A percentile compares a stretch with the other conserved stretches of the same genome.
phyloP scores from a whole-genome alignment of 2,329 filamentous ascomycete species.

The Emericellopsis cladophorae region DNA sequence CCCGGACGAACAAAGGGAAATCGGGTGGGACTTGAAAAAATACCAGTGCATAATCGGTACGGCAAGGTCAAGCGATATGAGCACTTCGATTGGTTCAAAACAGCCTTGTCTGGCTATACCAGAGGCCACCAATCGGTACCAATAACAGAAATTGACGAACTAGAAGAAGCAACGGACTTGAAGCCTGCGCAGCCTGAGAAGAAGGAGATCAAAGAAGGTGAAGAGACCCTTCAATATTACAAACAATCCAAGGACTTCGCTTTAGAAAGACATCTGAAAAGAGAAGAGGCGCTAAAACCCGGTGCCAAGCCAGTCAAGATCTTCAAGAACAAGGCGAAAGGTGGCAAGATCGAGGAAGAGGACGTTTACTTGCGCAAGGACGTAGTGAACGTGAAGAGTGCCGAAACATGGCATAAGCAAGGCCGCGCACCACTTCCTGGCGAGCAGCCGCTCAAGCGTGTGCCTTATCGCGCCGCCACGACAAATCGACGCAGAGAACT shows the following conservation, averaged over 20 bases:
- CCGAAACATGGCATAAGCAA: constrained; percentile 97
- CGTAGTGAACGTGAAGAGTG: constrained; percentile 74
- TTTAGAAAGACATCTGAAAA: constrained; percentile 72
- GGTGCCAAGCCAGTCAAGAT: constrained; percentile 56
- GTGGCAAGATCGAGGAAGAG: constrained; percentile 59
- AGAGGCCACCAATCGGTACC: constrained; percentile 34
- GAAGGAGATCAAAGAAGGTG: constrained; percentile 60
- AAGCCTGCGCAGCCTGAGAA: constrained; percentile 60
- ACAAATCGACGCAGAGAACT: constrained; percentile 78
- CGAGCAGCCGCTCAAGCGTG: constrained; percentile 67
- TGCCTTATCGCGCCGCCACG: constrained; percentile 85
- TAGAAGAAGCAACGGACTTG: constrained; percentile 69
- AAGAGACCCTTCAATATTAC: constrained; percentile 78
- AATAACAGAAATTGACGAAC: constrained; percentile 59
- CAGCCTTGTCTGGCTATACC: constrained; percentile 61
- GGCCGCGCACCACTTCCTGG: constrained; percentile 63
- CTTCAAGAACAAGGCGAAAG: constrained; percentile 66
- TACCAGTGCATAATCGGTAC: constrained; percentile 63
- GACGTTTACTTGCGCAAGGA: constrained; percentile 72
- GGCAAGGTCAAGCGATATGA: constrained; percentile 70
- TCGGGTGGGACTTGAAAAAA: constrained; percentile 65
- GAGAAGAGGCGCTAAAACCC: constrained; percentile 76
- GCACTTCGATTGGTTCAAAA: constrained; percentile 79
- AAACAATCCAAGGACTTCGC: constrained; percentile 78
- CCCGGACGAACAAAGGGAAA: constrained; percentile 85